Conservation (phyloP, 2,329 filamentous ascomycete species). For the Hypoxylon sp. region DNA sequence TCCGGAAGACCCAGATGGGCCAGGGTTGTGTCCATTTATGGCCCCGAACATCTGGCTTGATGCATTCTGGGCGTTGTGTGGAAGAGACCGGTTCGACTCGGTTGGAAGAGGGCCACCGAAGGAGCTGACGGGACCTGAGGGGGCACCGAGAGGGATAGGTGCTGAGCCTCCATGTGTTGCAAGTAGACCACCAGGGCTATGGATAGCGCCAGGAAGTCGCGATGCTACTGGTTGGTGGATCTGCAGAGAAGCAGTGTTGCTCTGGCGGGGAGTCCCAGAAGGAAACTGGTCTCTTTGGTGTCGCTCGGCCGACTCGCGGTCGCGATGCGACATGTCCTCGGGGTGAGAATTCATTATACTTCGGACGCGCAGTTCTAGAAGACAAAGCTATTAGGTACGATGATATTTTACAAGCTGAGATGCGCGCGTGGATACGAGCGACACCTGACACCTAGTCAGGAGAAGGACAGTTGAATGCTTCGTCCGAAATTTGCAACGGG, state of each 20-base stretch:
- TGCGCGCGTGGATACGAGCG: slow-evolving; percentile 19
- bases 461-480: slow-evolving; percentile 9
- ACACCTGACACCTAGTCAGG: slow-evolving; percentile 20
- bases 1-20: slow-evolving; percentile 53
- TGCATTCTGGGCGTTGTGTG: slow-evolving; percentile 60
- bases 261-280: slow-evolving; percentile 75
- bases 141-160: slow-evolving; percentile 61
- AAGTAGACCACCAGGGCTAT: slow-evolving; percentile 89
- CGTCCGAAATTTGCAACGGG: slow-evolving; percentile 3
- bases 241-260: slow-evolving; percentile 85
- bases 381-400: slow-evolving; percentile 22
- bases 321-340: slow-evolving; percentile 63
- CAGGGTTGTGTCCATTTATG: slow-evolving; percentile 42
- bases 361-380: slow-evolving; percentile 29
- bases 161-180: slow-evolving; percentile 72
- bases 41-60: slow-evolving; percentile 62
- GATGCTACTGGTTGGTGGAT: slow-evolving; percentile 95
- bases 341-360: slow-evolving; percentile 48
- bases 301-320: slow-evolving; percentile 72
- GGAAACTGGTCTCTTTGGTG: slow-evolving; percentile 72
- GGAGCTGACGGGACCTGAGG: slow-evolving; percentile 58
- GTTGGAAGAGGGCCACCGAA: slow-evolving; percentile 64
- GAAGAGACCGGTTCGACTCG: slow-evolving; percentile 61
- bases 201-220: slow-evolving; percentile 80
- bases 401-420: background rate